Evolutionary conservation across 75 land plant genomes (phyloP).

Genomic region (Isoetes taiwanensis): DNA sequence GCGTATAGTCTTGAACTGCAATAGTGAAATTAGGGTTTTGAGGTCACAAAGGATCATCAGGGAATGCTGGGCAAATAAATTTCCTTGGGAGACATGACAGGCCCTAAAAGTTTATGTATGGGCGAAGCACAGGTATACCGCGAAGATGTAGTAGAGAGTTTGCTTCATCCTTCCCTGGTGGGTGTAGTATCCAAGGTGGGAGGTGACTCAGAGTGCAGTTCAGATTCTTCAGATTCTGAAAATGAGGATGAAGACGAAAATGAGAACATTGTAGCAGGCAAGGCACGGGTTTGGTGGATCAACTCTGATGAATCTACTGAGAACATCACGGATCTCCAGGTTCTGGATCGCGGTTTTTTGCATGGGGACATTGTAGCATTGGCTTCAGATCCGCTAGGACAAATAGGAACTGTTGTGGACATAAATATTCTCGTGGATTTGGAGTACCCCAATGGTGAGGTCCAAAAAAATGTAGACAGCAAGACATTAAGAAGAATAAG

Average conservation of each 20-base stretch:
- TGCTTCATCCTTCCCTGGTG: slow-evolving; percentile 21
- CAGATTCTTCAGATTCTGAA: slow-evolving; percentile 30
- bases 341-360: slow-evolving; percentile 67
- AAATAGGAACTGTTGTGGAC: slow-evolving; percentile 58
- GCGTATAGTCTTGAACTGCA: too few species aligned
- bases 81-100: too few species aligned
- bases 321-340: slow-evolving; percentile 33
- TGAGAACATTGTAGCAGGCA: slow-evolving; percentile 37
- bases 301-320: slow-evolving; percentile 47
- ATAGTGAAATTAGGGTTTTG: too few species aligned
- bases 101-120: too few species aligned
- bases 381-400: slow-evolving; percentile 65
- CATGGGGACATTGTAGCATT: slow-evolving; percentile 85
- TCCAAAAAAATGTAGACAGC: slow-evolving; percentile 43
- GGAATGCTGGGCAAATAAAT: too few species aligned
- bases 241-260: slow-evolving; percentile 23
- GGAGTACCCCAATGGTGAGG: slow-evolving; percentile 32
- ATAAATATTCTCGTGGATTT: slow-evolving; percentile 65
- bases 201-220: slow-evolving; percentile 69
- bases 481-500: slow-evolving; percentile 47
- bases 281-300: slow-evolving; percentile 59
- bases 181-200: slow-evolving; percentile 78
- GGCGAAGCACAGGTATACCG: slow-evolving; percentile 18
- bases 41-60: too few species aligned
- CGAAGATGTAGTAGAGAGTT: slow-evolving; percentile 57